phyloP scores from a whole-genome alignment of 345 rosid species.

The Aquilaria malaccensis region DNA sequence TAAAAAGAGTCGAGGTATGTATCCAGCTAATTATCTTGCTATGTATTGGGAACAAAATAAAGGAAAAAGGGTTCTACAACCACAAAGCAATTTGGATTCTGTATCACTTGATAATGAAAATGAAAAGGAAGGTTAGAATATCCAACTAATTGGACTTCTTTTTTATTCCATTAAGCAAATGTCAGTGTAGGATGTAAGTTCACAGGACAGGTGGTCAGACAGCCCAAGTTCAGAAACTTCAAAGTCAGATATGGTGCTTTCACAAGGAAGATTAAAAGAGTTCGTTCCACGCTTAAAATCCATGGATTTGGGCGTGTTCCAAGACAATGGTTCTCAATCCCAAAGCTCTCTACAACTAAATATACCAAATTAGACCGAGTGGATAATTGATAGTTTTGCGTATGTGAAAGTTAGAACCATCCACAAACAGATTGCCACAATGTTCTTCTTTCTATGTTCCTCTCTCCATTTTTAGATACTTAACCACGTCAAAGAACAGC shows the following conservation, averaged over 20 bases:
- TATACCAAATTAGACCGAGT: constrained; percentile 41
- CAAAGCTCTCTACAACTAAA: constrained; percentile 43
- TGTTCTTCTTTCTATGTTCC: no score
- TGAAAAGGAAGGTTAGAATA: no score
- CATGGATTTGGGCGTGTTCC: constrained; percentile 53
- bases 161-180: not conserved
- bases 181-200: constrained; percentile 24
- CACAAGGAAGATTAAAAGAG: constrained; percentile 42
- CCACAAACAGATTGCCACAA: no score
- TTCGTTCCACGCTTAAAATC: constrained; percentile 56
- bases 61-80: no score
- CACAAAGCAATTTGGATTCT: no score
- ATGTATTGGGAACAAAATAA: no score
- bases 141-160: no score
- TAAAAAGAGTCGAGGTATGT: constrained; percentile 37
- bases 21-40: not conserved
- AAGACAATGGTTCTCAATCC: constrained; percentile 41
- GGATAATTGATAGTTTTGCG: no score
- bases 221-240: constrained; percentile 33
- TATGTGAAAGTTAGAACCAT: no score
- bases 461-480: no score
- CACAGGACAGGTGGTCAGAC: constrained; percentile 28
- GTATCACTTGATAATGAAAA: no score
- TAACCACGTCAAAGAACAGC: no score
- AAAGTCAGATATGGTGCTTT: constrained; percentile 41